Base-by-base conservation (phyloP, 2,329 filamentous ascomycete genomes). In the Rutstroemia sp. region DNA sequence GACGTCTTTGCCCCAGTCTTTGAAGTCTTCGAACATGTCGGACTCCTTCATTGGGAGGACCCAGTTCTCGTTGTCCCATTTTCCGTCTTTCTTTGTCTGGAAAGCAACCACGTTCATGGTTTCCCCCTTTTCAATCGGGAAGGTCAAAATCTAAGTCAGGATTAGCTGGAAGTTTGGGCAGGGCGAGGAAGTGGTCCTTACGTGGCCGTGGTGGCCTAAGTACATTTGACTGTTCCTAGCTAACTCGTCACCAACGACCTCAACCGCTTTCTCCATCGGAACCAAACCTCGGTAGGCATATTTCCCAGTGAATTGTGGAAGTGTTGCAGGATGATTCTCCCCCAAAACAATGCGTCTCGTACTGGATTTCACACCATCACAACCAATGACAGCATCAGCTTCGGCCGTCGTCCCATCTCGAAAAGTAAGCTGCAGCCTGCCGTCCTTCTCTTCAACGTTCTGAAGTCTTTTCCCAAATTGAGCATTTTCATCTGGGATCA, bases 251-350 rank as follows among this genome's bases (percentile, higher is more conserved):
- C 79, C 78, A 3, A 85, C 60, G 2, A 73, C 72, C 10, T 71
- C 65, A 1, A 72, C 64, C 0, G 80, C 81, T 7, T 74, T 65
- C 0, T 73, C 70, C 75, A 86, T 86, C 0, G 82, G 79, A 2
- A 86, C 72, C 1, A 87, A 67, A 0, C 77, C 78, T 2, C 84
- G 75, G 68, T 82, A 87, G 39, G 79, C 83, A 65, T 79, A 79
- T 59, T 83, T 81, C 58, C 75, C 68, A 0, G 75, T 77, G 64
- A 81, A 86, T 1, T 71, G 64, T 0, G 82, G 73, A 21, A 73
- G 65, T 0, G 74, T 69, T 1, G 75, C 72, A 0, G 76, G 75
- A 25, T 72, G 69, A 4, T 73, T 67, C 2, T 72, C 65, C 0
- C 77, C 78, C 4, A 84, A 70, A 4, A 87, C 67, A 16, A 79